Percentiles rank a stretch among this genome's conserved stretches.
These are phyloP conservation scores for Neofusicoccum kwambonambiense DNA, from an alignment of 2,329 filamentous ascomycete species.

Conservation along the genomic window DNA sequence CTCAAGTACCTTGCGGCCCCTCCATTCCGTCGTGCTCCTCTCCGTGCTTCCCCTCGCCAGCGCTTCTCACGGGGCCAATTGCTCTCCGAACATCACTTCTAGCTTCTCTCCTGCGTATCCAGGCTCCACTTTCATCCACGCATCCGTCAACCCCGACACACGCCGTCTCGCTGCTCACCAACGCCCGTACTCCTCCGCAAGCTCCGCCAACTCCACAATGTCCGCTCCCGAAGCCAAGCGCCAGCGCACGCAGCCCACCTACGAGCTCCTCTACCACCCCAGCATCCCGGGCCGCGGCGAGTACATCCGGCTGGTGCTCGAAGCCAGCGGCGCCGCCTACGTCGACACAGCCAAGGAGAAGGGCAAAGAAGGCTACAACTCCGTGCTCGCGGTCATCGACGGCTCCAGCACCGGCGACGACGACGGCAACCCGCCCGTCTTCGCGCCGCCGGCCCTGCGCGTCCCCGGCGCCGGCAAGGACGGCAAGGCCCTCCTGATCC, in stretches of 20 bases:
- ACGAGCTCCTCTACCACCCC: constrained; percentile 72
- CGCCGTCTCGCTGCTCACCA: not conserved
- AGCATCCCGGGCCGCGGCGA: constrained; percentile 71
- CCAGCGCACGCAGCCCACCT: constrained; percentile 43
- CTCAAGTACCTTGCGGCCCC: not conserved
- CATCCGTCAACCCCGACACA: not conserved
- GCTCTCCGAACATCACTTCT: not conserved
- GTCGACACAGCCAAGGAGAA: constrained; percentile 56
- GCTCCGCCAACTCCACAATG: constrained; percentile 16
- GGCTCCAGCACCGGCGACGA: constrained; percentile 49
- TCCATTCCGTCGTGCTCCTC: not conserved
- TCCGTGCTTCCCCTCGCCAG: not conserved
- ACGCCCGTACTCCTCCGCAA: not conserved
- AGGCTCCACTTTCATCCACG: not conserved
- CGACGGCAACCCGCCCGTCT: constrained; percentile 59
- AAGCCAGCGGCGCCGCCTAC: constrained; percentile 66
- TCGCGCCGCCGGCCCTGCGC: constrained; percentile 66
- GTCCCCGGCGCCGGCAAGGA: constrained; percentile 50
- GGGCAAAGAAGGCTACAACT: constrained; percentile 50
- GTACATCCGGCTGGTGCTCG: constrained; percentile 69
- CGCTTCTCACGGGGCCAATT: not conserved
- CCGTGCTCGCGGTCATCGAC: constrained; percentile 50
- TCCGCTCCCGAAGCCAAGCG: constrained; percentile 24
- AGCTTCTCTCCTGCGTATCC: not conserved
- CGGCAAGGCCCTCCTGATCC: constrained; percentile 58